Conservation (phyloP, 306 rosid genomes). For the Coriaria nepalensis region DNA sequence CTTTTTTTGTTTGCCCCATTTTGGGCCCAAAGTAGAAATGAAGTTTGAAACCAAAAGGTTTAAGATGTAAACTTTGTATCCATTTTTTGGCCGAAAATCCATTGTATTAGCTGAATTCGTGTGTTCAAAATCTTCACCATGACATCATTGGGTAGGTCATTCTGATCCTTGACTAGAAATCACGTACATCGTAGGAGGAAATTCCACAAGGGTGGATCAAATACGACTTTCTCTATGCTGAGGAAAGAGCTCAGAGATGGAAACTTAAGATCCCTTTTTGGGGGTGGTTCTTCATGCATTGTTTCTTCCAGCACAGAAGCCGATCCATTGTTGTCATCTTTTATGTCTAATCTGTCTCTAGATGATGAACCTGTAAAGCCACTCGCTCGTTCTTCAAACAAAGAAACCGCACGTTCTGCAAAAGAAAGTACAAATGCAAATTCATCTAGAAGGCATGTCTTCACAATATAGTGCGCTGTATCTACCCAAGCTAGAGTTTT, state of each 20-base stretch:
- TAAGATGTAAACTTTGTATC: too few species aligned
- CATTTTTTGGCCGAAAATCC: too few species aligned
- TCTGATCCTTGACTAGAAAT: slow-evolving; percentile 41
- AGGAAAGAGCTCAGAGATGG: slow-evolving; percentile 83
- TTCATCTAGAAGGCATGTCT: slow-evolving; percentile 31
- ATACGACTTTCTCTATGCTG: slow-evolving; percentile 48
- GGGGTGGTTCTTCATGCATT: slow-evolving; percentile 42
- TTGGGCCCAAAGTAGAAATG: too few species aligned
- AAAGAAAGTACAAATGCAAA: slow-evolving; percentile 37
- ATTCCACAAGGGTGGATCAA: slow-evolving; percentile 42
- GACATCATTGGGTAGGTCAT: neutral
- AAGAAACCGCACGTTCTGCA: slow-evolving; percentile 15
- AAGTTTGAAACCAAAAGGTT: too few species aligned
- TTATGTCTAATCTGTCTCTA: slow-evolving; percentile 46
- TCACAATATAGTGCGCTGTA: too few species aligned
- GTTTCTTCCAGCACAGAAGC: slow-evolving; percentile 52
- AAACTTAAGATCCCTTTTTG: slow-evolving; percentile 58
- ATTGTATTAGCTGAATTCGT: too few species aligned
- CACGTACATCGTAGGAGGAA: slow-evolving; percentile 88
- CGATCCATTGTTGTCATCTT: slow-evolving; percentile 72
- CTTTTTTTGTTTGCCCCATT: too few species aligned
- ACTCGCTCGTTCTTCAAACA: slow-evolving; percentile 28
- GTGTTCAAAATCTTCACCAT: slow-evolving; percentile 1
- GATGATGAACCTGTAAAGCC: slow-evolving; percentile 28
- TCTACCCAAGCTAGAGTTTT: too few species aligned